Evolutionary conservation across 768 basidiomycete genomes (phyloP), one percentile per base, ranked within the genome.

Genomic region (Nevesoporus exiguus): DNA sequence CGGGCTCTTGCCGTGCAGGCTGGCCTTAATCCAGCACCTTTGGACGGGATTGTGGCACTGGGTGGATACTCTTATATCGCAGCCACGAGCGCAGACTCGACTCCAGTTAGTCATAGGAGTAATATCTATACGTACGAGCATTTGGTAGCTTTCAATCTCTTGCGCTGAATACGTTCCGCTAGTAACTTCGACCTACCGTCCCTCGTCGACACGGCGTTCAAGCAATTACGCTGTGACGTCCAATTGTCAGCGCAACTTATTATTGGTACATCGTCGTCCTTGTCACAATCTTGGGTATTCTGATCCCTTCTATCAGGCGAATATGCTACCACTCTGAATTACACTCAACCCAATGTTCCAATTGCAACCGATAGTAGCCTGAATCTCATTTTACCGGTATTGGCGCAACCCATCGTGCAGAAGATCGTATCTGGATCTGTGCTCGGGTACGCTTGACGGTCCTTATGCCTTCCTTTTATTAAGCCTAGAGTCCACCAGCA

Each of bases 321-420:
- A 39, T 90, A 88, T 58, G 56, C 70, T 43, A 88, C 88, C 5
- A 77, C 77, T 7, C 66, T 90, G 51, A 69, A 77, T n/a, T 87
- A 85, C 62, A 77, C 75, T 7, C 88, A 90, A 61, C 60, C 62
- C 25, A 66, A 65, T 40, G 76, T 90, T 17, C 77, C 81, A 1
- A 84, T 81, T 17, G 63, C 69, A 24, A 89, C 88, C 0, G 88
- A 88, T 62, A 64, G 76, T 17, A 82, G 75, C 41, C 72, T 90
- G 51, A 74, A 85, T 57, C 67, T 85, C 33, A 80, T 90, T 49
- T 73, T 90, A 7, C 88, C 86, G 7, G 63, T 86, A 39, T 77
- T 90, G 53, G 88, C 88, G 0, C 75, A 80, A 49, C 88, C 88
- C 5, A 88, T 90, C 51, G 87, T 90, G 6, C 85, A 89, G 66